Conservation (phyloP, 2,329 filamentous ascomycete species). For the Clarireedia sp. region DNA sequence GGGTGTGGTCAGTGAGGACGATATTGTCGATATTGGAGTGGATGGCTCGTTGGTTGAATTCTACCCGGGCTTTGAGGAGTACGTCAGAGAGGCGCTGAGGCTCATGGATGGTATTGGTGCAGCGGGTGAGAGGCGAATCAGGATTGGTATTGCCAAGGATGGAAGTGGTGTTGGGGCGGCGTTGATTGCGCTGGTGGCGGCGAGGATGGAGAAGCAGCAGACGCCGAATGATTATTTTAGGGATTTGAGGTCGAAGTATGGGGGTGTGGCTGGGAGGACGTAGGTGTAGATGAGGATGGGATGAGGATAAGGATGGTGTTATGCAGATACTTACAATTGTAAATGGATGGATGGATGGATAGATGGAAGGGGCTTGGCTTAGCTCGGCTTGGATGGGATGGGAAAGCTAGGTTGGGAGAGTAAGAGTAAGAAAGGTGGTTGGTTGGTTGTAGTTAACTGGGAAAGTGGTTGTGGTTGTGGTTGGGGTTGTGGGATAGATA, state of each 20-base stretch:
- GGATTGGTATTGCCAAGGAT: constrained; percentile 95
- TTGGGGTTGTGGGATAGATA: no score
- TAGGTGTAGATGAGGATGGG: background rate
- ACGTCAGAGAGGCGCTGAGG: constrained; percentile 75
- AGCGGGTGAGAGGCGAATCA: constrained; percentile 73
- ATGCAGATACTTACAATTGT: background rate
- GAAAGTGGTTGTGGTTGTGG: no score
- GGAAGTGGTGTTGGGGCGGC: constrained; percentile 93
- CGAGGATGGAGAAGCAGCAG: constrained; percentile 37
- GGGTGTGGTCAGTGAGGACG: constrained; percentile 37
- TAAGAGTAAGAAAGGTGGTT: background rate
- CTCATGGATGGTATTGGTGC: constrained; percentile 70
- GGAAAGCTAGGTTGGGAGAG: no score
- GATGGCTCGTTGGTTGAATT: constrained; percentile 93
- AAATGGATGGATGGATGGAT: background rate
- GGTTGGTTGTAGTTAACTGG: background rate
- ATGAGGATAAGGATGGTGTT: background rate
- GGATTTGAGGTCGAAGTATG: background rate
- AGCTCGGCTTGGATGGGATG: background rate
- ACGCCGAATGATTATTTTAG: constrained; percentile 15
- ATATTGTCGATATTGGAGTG: constrained; percentile 82
- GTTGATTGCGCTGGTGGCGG: constrained; percentile 84
- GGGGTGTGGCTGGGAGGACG: background rate
- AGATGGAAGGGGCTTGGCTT: background rate
- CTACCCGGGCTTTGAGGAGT: constrained; percentile 85